Conservation (phyloP, 495 filamentous ascomycete species). For the Apiosordaria backusii region DNA sequence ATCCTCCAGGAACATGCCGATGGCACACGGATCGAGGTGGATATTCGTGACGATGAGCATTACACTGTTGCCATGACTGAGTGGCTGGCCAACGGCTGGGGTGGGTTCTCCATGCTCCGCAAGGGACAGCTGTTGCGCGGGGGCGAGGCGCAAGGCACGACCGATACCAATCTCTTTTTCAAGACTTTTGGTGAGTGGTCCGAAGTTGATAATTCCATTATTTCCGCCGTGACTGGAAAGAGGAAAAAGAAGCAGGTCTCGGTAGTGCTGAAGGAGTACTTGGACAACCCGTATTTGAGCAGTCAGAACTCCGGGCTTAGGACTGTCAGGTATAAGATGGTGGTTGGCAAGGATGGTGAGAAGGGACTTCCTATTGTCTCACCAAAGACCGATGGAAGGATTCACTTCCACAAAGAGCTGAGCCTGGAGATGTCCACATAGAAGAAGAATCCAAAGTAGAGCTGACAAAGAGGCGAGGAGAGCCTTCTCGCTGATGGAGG, state of each 20-base stretch:
- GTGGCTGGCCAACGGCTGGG: conserved; percentile 7
- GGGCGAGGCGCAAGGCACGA: not conserved
- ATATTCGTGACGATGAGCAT: not conserved
- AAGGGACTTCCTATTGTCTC: not conserved
- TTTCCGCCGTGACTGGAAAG: not conserved
- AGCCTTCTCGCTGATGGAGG: no score
- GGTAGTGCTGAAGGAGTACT: not conserved
- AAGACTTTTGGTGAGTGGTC: not conserved
- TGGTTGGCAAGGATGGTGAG: not conserved
- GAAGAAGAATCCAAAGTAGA: not conserved
- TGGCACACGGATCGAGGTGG: not conserved
- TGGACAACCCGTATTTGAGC: not conserved
- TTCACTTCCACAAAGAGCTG: not conserved
- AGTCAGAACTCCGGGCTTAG: not conserved
- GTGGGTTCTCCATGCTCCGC: not conserved
- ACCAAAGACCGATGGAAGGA: not conserved
- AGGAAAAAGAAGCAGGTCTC: not conserved
- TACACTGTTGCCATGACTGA: conserved; percentile 7
- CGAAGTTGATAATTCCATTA: not conserved
- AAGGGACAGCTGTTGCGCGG: not conserved
- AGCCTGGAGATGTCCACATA: not conserved
- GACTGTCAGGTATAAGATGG: not conserved
- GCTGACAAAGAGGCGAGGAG: no score
- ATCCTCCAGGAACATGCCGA: not conserved
- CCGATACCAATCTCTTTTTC: conserved; percentile 5